Percentiles rank a stretch among this genome's conserved stretches.
phyloP scores from a whole-genome alignment of 1,139 yeast genomes.

The Saccharomyces hybrid region DNA sequence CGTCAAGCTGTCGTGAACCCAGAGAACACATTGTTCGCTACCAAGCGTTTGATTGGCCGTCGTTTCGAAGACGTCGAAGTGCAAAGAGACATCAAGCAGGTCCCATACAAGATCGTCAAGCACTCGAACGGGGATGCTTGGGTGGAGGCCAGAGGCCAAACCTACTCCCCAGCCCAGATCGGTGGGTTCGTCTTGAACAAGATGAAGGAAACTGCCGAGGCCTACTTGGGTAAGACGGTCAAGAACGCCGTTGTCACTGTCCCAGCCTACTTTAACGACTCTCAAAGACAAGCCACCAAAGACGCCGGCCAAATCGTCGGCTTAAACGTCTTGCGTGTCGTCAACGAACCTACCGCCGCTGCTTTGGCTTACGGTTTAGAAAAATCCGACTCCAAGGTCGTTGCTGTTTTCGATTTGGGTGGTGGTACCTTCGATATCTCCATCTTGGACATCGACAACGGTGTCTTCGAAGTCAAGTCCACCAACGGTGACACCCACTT shows the following conservation, averaged over 20 bases:
- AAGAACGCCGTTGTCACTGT: conserved; percentile 94
- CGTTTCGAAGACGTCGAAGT: conserved; percentile 67
- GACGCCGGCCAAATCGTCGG: conserved; percentile 96
- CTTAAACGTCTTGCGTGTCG: conserved; percentile 82
- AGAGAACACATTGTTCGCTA: conserved; percentile 71
- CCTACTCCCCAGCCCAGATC: conserved; percentile 82
- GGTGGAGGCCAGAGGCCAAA: conserved; percentile 64
- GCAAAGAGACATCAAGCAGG: conserved; percentile 74
- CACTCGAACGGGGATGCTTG: conserved; percentile 73
- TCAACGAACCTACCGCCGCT: conserved; percentile 94
- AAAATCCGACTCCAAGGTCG: conserved; percentile 78
- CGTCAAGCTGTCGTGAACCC: conserved; percentile 85
- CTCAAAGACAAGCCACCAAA: conserved; percentile 94
- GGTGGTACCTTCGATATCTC: conserved; percentile 96
- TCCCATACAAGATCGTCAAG: conserved; percentile 58
- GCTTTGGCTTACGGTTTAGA: conserved; percentile 94
- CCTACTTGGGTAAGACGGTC: conserved; percentile 78
- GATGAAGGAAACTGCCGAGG: conserved; percentile 92
- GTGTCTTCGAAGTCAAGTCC: conserved; percentile 90
- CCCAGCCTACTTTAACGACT: conserved; percentile 94
- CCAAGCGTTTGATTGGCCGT: conserved; percentile 80
- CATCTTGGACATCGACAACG: conserved; percentile 78
- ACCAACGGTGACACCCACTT: conserved; percentile 94
- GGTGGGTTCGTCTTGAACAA: conserved; percentile 86
- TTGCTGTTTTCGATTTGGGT: conserved; percentile 90